Conservation (phyloP, 495 filamentous ascomycete species). For the Neurospora sp. region DNA sequence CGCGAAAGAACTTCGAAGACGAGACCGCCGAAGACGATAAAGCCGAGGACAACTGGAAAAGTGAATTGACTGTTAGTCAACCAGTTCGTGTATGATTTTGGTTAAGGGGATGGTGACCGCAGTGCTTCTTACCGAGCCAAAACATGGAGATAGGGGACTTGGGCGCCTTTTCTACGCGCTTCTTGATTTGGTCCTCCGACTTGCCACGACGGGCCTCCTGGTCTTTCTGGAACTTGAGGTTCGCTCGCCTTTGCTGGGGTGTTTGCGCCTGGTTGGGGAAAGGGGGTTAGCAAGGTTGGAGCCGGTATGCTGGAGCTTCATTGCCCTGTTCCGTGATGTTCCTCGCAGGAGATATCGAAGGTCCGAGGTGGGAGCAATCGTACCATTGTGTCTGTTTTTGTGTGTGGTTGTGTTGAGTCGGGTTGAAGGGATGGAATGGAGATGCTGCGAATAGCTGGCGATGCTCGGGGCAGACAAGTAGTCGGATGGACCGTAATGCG, state of each 20-base stretch:
- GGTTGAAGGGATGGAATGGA: not conserved
- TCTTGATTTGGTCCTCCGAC: constrained; percentile 57
- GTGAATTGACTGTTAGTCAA: not conserved
- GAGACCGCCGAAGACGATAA: constrained; percentile 76
- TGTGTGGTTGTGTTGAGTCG: not conserved
- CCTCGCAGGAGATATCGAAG: not conserved
- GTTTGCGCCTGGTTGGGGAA: constrained; percentile 67
- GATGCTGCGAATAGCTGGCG: not conserved
- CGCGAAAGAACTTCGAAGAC: constrained; percentile 70
- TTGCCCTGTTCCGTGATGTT: not conserved
- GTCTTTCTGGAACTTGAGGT: constrained; percentile 70
- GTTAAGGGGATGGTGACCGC: constrained; percentile 2
- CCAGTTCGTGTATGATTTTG: not conserved
- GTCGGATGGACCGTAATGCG: not conserved
- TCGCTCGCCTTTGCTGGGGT: constrained; percentile 80
- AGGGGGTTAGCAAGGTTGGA: not conserved
- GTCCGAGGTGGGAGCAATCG: not conserved
- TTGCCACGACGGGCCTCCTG: constrained; percentile 79
- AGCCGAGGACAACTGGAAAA: constrained; percentile 57
- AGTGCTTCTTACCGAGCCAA: constrained; percentile 65
- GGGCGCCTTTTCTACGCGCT: constrained; percentile 46
- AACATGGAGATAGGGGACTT: constrained; percentile 72
- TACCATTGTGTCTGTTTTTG: constrained; percentile 16
- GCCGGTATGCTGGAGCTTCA: not conserved
- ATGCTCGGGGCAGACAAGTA: not conserved